Evolutionary conservation across 495 filamentous ascomycete species (phyloP).

Genomic region (Ascobolus immersus): DNA sequence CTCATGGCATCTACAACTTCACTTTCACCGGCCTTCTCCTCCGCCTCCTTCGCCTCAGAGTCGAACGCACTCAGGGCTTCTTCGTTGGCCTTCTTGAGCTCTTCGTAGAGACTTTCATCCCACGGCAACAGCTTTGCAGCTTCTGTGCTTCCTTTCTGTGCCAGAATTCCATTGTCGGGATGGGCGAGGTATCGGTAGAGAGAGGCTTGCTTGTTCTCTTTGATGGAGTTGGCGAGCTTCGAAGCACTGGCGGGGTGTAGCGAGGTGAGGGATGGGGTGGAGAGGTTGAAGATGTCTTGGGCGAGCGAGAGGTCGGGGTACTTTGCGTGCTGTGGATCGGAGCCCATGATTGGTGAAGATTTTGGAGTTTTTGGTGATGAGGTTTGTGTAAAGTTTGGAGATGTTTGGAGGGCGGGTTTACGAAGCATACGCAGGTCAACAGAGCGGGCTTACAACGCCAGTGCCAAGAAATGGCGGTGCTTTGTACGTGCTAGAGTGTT

Average conservation of each 20-base stretch:
- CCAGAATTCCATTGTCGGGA: constrained; percentile 64
- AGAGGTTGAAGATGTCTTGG: constrained; percentile 92
- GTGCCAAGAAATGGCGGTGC: too few relatives aligned
- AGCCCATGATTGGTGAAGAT: constrained; percentile 47
- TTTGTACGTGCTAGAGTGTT: too few relatives aligned
- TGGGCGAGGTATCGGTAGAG: constrained; percentile 89
- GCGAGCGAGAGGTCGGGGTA: constrained; percentile 78
- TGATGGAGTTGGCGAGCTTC: constrained; percentile 75
- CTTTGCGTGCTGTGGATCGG: constrained; percentile 87
- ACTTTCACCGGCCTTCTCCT: constrained; percentile 84
- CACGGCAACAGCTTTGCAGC: too few relatives aligned
- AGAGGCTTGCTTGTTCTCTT: constrained; percentile 84
- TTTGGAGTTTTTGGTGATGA: too few relatives aligned
- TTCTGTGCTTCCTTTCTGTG: constrained; percentile 8
- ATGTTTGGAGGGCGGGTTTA: too few relatives aligned
- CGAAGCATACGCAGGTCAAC: too few relatives aligned
- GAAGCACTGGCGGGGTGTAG: constrained; percentile 47
- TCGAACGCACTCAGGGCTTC: constrained; percentile 73
- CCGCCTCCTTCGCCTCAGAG: constrained; percentile 85
- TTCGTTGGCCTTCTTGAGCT: constrained; percentile 64
- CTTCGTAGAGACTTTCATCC: constrained; percentile 74
- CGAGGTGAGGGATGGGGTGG: constrained; percentile 54
- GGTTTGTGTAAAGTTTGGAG: too few relatives aligned
- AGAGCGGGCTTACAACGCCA: too few relatives aligned
- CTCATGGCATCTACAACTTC: constrained; percentile 79